phyloP scores from a whole-genome alignment of 2,329 filamentous ascomycete genomes.

The Hypoxylon sp. region DNA sequence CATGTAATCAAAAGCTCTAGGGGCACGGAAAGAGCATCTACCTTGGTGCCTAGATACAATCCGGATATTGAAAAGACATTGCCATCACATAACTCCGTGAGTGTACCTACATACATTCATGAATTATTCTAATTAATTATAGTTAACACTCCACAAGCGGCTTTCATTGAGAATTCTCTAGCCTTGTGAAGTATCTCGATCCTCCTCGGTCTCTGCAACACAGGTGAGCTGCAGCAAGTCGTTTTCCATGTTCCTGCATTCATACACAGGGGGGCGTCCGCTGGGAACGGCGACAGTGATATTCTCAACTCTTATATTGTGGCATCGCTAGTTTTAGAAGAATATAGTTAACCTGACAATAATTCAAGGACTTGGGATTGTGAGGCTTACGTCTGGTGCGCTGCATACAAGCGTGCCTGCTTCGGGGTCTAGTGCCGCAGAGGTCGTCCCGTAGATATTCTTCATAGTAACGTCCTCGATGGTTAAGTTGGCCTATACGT shows the following conservation, averaged over 20 bases:
- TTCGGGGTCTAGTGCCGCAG: conserved; percentile 35
- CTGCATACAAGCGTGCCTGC: conserved; percentile 42
- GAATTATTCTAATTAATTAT: neutral
- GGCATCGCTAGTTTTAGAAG: conserved; percentile 30
- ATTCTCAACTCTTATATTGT: conserved; percentile 38
- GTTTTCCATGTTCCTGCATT: conserved; percentile 41
- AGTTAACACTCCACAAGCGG: neutral
- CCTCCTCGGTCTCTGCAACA: conserved; percentile 23
- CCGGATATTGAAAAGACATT: too few relatives aligned
- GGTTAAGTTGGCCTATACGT: conserved; percentile 38
- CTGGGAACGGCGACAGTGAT: conserved; percentile 39
- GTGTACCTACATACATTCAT: too few relatives aligned
- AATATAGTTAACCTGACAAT: neutral
- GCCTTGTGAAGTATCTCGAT: conserved; percentile 30
- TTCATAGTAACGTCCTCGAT: conserved; percentile 43
- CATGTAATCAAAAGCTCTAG: too few relatives aligned
- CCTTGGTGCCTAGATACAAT: too few relatives aligned
- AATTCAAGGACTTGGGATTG: neutral
- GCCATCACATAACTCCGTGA: too few relatives aligned
- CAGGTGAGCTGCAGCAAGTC: conserved; percentile 36
- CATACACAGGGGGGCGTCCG: conserved; percentile 36
- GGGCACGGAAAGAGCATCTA: too few relatives aligned
- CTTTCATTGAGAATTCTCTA: neutral
- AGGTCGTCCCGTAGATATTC: conserved; percentile 41
- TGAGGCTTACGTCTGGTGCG: conserved; percentile 38